Percentiles rank a stretch among this genome's conserved stretches.
phyloP scores from a whole-genome alignment of 208 protist species.

The Angomonas deanei region DNA sequence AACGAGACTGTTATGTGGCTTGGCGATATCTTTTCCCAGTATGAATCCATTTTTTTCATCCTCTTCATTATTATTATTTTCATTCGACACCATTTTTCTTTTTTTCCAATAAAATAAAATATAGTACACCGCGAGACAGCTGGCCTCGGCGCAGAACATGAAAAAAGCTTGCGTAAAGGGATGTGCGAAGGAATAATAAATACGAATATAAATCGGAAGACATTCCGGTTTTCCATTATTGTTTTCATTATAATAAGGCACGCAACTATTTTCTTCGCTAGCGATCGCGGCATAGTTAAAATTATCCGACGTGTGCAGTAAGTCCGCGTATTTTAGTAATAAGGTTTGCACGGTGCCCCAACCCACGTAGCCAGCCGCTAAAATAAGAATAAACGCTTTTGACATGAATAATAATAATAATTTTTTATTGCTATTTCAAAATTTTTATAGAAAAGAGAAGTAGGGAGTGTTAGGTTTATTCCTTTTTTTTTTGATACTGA shows the following conservation, averaged over 20 bases:
- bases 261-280: neutral
- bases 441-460: too few species aligned
- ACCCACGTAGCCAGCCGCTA: slow-evolving; percentile 10
- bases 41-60: neutral
- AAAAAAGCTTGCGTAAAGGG: slow-evolving; percentile 77
- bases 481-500: too few species aligned
- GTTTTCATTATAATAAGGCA: neutral
- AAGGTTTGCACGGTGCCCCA: slow-evolving; percentile 29
- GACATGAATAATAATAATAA: neutral
- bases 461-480: too few species aligned
- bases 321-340: slow-evolving; percentile 21
- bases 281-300: neutral
- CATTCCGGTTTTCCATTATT: slow-evolving; percentile 4
- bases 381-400: neutral
- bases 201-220: neutral
- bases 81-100: slow-evolving; percentile 6
- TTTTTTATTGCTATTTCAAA: neutral
- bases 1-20: slow-evolving; percentile 53
- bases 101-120: neutral
- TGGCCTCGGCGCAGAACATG: slow-evolving; percentile 79
- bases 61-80: neutral
- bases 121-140: slow-evolving; percentile 54
- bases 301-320: slow-evolving; percentile 9
- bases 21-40: slow-evolving; percentile 27
- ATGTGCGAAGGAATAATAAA: slow-evolving; percentile 44